Evolutionary conservation across 2,329 filamentous ascomycete species (phyloP).

Genomic region (Fusarium sp.): DNA sequence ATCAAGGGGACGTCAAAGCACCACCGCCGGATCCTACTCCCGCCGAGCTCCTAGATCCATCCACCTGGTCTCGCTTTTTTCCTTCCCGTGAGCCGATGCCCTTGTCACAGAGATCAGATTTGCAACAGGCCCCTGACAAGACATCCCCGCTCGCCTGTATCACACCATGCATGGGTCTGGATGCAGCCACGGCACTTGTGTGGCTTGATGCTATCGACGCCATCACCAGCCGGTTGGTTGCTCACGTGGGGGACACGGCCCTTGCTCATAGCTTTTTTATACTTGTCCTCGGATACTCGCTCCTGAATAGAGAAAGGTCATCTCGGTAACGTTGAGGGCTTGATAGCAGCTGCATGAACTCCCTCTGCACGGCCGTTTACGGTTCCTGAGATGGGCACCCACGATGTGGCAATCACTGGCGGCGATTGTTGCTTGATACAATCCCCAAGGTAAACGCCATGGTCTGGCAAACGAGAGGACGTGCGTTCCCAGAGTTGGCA

Average conservation of each 20-base stretch:
- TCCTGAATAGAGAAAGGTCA: not conserved
- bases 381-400: constrained; percentile 1
- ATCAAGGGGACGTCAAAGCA: not conserved
- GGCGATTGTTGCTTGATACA: not conserved
- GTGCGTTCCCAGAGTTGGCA: not conserved
- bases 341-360: not conserved
- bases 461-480: not conserved
- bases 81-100: not conserved
- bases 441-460: not conserved
- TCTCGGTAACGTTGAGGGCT: not conserved
- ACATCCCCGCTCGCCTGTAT: not conserved
- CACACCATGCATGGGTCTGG: constrained; percentile 21
- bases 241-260: not conserved
- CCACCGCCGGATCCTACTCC: not conserved
- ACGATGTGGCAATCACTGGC: not conserved
- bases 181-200: constrained; percentile 15
- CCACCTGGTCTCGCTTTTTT: not conserved
- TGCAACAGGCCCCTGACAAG: not conserved
- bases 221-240: not conserved
- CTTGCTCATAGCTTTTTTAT: not conserved
- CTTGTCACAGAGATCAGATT: not conserved
- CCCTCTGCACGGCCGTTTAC: not conserved
- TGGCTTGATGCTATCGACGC: constrained; percentile 33
- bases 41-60: not conserved
- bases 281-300: not conserved